A percentile compares a stretch with the other conserved stretches of the same genome.
phyloP scores from a whole-genome alignment of 192 early-diverging fungal genomes.

The Glomus cerebriforme region DNA sequence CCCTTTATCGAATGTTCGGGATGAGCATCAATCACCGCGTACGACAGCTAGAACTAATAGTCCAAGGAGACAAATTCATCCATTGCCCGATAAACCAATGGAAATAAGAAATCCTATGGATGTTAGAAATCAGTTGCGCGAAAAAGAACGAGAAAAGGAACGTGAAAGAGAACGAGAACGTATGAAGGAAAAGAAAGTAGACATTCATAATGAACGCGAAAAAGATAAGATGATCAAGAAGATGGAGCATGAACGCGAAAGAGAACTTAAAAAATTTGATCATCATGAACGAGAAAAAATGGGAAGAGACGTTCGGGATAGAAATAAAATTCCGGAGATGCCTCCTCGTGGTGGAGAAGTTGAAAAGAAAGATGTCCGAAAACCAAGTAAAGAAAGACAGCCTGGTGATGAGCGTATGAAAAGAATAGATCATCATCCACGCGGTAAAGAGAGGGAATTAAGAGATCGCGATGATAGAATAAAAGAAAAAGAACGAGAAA shows the following conservation, averaged over 20 bases:
- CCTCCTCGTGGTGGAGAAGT: background rate
- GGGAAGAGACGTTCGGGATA: background rate
- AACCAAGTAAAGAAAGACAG: background rate
- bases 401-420: conserved; percentile 1
- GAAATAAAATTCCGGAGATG: background rate
- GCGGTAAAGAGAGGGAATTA: background rate
- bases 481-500: conserved; percentile 8
- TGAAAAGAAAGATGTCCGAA: background rate
- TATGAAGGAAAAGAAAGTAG: background rate
- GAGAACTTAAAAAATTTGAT: conserved; percentile 7
- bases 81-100: conserved; percentile 5
- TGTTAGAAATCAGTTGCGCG: background rate
- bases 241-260: background rate
- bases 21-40: background rate
- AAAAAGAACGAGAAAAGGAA: conserved; percentile 17
- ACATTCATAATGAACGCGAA: background rate
- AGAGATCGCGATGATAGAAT: conserved; percentile 15
- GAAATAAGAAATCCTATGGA: background rate
- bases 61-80: conserved; percentile 16
- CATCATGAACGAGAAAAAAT: conserved; percentile 13
- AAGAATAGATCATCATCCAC: conserved; percentile 6
- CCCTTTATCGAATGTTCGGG: background rate
- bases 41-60: background rate
- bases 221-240: background rate
- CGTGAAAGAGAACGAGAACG: background rate